Conservation (phyloP, 1,284 basidiomycete species). For the Cutaneotrichosporon cutaneum region DNA sequence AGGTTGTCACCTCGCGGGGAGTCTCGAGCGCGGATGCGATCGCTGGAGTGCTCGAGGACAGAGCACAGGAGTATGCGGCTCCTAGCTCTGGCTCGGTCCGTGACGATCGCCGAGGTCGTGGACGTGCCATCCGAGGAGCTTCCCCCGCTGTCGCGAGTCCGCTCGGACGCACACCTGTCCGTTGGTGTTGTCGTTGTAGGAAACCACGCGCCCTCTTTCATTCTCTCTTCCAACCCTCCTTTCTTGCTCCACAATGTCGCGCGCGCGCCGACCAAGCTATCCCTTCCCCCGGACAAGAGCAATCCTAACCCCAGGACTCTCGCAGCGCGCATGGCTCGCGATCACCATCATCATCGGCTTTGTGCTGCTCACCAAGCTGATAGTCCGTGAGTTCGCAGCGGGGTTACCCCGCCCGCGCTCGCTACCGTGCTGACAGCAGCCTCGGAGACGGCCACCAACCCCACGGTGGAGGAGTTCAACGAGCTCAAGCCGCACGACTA, state of each 20-base stretch:
- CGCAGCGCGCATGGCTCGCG: slow-evolving; percentile 40
- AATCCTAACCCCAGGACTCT: slow-evolving; percentile 31
- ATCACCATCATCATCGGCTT: slow-evolving; percentile 35
- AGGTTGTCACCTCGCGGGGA: too few relatives aligned
- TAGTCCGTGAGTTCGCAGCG: slow-evolving; percentile 36
- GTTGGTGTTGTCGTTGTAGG: not conserved
- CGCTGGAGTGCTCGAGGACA: too few relatives aligned
- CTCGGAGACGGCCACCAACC: slow-evolving; percentile 10
- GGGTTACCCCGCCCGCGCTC: too few relatives aligned
- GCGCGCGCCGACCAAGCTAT: not conserved
- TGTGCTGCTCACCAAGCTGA: slow-evolving; percentile 36
- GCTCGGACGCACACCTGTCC: not conserved
- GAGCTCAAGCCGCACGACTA: slow-evolving; percentile 53
- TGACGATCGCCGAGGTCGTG: too few relatives aligned
- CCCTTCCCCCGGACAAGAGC: not conserved
- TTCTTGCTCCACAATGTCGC: not conserved
- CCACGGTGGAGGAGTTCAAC: slow-evolving; percentile 10
- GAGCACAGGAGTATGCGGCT: too few relatives aligned
- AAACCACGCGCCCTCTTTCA: not conserved
- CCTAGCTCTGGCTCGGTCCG: too few relatives aligned
- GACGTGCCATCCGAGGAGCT: too few relatives aligned
- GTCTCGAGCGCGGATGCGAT: too few relatives aligned
- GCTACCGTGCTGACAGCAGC: slow-evolving; percentile 15
- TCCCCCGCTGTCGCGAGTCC: not conserved
- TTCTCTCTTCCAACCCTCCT: not conserved